Evolutionary conservation across 129 eudicot genomes (phyloP).

Genomic region (Arctium lappa): DNA sequence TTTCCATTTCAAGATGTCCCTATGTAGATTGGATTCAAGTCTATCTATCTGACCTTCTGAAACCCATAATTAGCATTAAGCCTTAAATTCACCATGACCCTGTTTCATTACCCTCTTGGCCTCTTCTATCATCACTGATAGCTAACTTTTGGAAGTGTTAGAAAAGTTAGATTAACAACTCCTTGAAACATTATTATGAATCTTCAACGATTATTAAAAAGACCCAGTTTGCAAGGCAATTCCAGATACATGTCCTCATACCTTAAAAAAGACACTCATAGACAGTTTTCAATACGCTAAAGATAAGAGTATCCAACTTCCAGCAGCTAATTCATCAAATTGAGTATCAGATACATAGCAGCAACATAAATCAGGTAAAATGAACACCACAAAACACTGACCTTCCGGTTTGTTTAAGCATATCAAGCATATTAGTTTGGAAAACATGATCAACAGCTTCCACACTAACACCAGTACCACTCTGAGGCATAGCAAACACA

Average conservation of each 20-base stretch:
- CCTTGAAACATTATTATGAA: neutral
- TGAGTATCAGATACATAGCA: neutral
- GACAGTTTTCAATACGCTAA: neutral
- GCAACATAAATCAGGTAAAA: conserved; percentile 2
- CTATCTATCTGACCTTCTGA: neutral
- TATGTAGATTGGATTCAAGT: neutral
- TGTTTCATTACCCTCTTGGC: neutral
- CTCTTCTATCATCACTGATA: neutral
- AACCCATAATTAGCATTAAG: neutral
- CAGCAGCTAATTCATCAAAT: neutral
- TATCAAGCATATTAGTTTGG: conserved; percentile 96
- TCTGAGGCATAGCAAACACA: conserved; percentile 98
- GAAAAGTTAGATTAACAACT: neutral
- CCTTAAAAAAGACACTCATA: neutral
- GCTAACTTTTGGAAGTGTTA: neutral
- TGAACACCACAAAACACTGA: conserved; percentile 2
- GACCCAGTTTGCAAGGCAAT: neutral
- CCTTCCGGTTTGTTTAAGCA: conserved; percentile 99
- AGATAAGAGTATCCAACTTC: neutral
- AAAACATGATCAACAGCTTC: conserved; percentile 99
- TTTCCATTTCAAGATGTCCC: neutral
- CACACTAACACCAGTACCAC: conserved; percentile 98
- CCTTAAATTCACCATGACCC: neutral
- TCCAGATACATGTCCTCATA: neutral
- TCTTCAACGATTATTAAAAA: neutral